Base-by-base conservation (phyloP, 768 basidiomycete genomes). In the Leccinellum luteum region DNA sequence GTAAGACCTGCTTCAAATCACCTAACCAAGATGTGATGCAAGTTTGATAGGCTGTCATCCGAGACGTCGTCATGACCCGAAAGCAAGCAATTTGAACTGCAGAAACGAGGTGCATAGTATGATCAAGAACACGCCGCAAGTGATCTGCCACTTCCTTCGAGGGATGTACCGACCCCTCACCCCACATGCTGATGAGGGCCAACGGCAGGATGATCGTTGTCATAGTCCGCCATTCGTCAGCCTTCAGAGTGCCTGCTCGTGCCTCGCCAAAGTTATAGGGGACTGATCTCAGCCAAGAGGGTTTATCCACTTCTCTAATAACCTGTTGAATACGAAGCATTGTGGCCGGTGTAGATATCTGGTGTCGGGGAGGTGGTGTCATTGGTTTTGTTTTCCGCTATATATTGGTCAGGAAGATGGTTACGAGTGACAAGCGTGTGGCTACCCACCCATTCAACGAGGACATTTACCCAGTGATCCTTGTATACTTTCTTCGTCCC, bases 51-150 rank as follows among this genome's bases (percentile, higher is more conserved):
- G 51, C 51, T 0, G 7, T n/a, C 1, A 57, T 61, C 1, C 55
- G 60, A 0, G 49, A 58, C 12, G 6, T 2, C 6, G 57, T 69
- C 45, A 63, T 64, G 0, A 61, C 55, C 14, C 32, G 55, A 9
- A 51, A 43, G 32, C 64, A 68, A 8, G 64, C 60, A 23, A 75
- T 4, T 3, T 53, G 50, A 1, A 69, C 56, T 0, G 71, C 69
- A 8, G 49, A 52, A 10, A 75, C 67, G 1, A 74, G 51, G 10
- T 69, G 57, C 68, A 75, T 73, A 3, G 63, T 66, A 32, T 75
- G 64, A 23, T 71, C 62, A 0, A 75, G 61, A 32, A 65, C 30
- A 12, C 6, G 1, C 8, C 12, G n/a, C 8, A 55, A n/a, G 3
- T 28, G 5, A 21, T 27, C 21, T 0, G 47, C 47, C 1, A 55